Percentiles rank a stretch among this genome's conserved stretches.
These are phyloP conservation scores for Globisporangium ultimum DNA, from an alignment of 352 stramenopile genomes.

Conservation along the genomic window DNA sequence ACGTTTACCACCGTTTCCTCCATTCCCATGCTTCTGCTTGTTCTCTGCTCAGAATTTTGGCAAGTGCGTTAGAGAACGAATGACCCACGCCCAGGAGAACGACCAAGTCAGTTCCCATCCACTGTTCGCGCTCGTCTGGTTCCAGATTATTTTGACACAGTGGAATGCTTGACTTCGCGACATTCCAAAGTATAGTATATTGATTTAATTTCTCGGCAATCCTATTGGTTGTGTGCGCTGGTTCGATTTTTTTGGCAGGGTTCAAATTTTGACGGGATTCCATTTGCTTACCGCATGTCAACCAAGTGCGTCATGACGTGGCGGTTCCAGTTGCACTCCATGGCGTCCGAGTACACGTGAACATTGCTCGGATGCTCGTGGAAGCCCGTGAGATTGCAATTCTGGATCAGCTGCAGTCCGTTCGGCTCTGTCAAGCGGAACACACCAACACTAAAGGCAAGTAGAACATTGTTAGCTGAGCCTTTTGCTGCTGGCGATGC, in stretches of 20 bases:
- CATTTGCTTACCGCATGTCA: conserved; percentile 53
- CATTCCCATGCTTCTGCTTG: not conserved
- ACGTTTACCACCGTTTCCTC: not conserved
- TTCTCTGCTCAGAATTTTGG: not conserved
- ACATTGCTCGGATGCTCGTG: conserved; percentile 77
- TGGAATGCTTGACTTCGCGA: no score
- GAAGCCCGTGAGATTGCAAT: conserved; percentile 84
- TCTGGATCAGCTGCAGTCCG: conserved; percentile 86
- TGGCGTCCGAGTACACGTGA: conserved; percentile 76
- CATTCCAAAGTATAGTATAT: no score
- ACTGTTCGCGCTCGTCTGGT: no score
- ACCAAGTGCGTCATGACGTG: conserved; percentile 37
- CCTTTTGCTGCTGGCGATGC: no score
- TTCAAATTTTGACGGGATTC: no score
- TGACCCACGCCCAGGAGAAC: no score
- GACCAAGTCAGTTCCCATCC: no score
- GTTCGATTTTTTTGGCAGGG: not conserved
- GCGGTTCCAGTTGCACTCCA: conserved; percentile 67
- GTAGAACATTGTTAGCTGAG: not conserved
- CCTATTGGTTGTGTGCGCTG: not conserved
- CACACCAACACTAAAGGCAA: conserved; percentile 61
- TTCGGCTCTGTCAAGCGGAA: conserved; percentile 79
- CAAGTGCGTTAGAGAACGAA: no score
- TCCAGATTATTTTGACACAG: no score
- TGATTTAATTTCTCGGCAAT: no score